Conservation (phyloP, 441 rosid species). For the Hura crepitans region DNA sequence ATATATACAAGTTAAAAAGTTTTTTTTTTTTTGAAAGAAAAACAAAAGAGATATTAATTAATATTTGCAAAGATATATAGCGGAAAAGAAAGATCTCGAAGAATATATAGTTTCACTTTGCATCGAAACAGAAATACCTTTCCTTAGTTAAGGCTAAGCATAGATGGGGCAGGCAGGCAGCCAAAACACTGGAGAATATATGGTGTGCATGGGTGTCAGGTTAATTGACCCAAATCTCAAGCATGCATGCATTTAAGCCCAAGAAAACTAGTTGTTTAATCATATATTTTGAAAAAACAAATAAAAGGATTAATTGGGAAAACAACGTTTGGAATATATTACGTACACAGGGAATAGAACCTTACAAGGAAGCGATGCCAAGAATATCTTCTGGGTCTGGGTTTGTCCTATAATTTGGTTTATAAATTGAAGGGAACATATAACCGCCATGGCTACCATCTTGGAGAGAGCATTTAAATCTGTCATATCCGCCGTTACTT, state of each 20-base stretch:
- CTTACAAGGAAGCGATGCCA: constrained; percentile 45
- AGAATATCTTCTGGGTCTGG: constrained; percentile 55
- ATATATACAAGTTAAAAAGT: no score
- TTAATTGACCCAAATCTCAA: constrained; percentile 31
- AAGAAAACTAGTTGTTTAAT: no score
- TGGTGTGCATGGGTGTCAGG: background rate
- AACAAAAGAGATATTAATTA: no score
- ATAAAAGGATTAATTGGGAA: no score
- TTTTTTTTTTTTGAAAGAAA: no score
- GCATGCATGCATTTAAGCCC: constrained; percentile 14
- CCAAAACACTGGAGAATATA: no score
- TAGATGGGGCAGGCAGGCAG: no score
- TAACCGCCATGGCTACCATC: constrained; percentile 38
- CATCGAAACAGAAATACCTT: constrained; percentile 28
- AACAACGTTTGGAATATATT: constrained; percentile 35
- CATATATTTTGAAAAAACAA: constrained; percentile 12
- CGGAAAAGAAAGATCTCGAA: constrained; percentile 28
- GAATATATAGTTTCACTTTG: constrained; percentile 42
- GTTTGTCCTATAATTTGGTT: constrained; percentile 6
- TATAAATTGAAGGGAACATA: constrained; percentile 26
- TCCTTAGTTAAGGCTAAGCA: no score
- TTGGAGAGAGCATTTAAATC: constrained; percentile 46
- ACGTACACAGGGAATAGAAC: constrained; percentile 11
- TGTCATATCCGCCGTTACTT: constrained; percentile 49
- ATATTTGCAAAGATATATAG: constrained; percentile 21